Base-by-base conservation (phyloP, 2,329 filamentous ascomycete species). In the Coniochaeta sp. region DNA sequence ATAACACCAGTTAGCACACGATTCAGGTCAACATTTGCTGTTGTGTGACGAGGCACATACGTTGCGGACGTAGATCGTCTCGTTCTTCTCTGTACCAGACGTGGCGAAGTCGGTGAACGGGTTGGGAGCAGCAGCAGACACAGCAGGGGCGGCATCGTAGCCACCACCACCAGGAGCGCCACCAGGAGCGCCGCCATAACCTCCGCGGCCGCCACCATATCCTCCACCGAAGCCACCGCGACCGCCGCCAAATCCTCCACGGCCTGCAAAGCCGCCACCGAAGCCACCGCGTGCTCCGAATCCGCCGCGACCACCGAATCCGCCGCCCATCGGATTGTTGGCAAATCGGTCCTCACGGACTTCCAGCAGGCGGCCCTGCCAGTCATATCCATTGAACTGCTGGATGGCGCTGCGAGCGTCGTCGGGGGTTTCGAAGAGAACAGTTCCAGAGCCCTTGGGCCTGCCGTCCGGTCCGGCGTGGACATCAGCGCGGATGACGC, bases 341-440 rank as follows among this genome's bases (percentile, higher is more conserved):
- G 95, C 95, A 72, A 93, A 99, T 61, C 95, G 89, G 72, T 99
- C 95, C 76, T 98, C 93, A 64, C 95, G 92, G 64, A 99, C 95
- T 74, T 99, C 95, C 58, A 99, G 85, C 58, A 88, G 79, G 61
- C 95, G 89, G 12, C 95, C 95, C 74, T 98, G 93, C 95, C 95
- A 99, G 65, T 99, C 95, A 73, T 96, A 98, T 62, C 95, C 95
- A 72, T 98, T 97, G 81, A 98, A 99, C 67, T 97, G 93, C 71
- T 92, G 88, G 66, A 99, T 99, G 24, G 95, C 95, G 71, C 92
- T 96, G 66, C 92, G 91, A 47, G 95, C 93, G 76, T 99, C 95
- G 62, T 98, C 93, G 1, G 92, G 86, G 61, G 88, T 93, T 74
- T 99, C 95, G 73, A 97, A 99, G 47, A 95, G 92, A 63, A 99